A percentile compares a stretch with the other conserved stretches of the same genome.
Evolutionary conservation across 306 rosid species (phyloP).

Genomic region (Pueraria montana): DNA sequence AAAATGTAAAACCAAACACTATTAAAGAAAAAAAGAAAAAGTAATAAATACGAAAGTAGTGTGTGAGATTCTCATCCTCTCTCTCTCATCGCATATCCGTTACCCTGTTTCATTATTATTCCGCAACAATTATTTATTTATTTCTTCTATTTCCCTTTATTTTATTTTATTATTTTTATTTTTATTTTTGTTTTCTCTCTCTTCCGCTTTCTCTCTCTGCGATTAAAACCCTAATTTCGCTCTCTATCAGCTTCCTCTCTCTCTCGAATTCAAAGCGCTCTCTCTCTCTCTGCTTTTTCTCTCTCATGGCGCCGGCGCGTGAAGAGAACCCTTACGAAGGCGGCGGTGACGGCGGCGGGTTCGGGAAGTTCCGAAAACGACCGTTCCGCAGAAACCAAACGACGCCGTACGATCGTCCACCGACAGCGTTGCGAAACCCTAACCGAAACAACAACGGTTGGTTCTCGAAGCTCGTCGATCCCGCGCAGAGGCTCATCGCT

Average conservation of each 20-base stretch:
- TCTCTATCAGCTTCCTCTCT: slow-evolving; percentile 30
- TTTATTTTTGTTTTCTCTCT: background rate
- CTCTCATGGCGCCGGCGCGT: slow-evolving; percentile 77
- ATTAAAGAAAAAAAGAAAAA: background rate
- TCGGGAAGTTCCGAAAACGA: slow-evolving; percentile 79
- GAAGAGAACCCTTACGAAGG: slow-evolving; percentile 70
- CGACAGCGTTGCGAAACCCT: slow-evolving; percentile 70
- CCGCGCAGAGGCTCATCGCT: slow-evolving; percentile 85
- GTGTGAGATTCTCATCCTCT: too few species aligned
- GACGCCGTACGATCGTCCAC: slow-evolving; percentile 92
- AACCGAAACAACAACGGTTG: slow-evolving; percentile 59
- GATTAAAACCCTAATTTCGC: slow-evolving; percentile 68
- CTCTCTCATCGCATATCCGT: too few species aligned
- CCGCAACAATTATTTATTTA: background rate
- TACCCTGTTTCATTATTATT: background rate
- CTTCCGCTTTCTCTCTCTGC: background rate
- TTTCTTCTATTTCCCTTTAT: background rate
- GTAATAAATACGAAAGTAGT: background rate
- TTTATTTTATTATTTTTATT: too few species aligned
- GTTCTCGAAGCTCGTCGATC: slow-evolving; percentile 93
- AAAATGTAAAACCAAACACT: too few species aligned
- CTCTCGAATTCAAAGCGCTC: slow-evolving; percentile 42
- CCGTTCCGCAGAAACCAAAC: slow-evolving; percentile 65
- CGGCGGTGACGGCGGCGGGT: slow-evolving; percentile 56
- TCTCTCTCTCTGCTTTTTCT: slow-evolving; percentile 36